A percentile compares a stretch with the other conserved stretches of the same genome.
Conservation (phyloP, 768 basidiomycete species). For the Mrakia blollopis region DNA sequence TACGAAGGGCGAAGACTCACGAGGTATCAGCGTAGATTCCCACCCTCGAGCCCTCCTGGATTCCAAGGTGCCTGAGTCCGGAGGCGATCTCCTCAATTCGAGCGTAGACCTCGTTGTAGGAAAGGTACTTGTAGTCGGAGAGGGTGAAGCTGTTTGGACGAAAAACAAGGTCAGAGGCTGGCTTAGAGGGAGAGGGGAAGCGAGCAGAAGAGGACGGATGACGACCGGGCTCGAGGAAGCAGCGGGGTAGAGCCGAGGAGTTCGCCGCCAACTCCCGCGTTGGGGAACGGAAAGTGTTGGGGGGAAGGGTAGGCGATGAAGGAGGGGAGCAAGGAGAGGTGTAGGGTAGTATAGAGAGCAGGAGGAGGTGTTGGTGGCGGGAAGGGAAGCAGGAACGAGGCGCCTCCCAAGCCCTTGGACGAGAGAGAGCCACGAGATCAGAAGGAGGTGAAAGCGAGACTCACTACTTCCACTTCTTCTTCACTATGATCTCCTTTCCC, state of each 20-base stretch:
- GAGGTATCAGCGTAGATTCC: conserved; percentile 44
- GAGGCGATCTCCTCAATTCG: conserved; percentile 36
- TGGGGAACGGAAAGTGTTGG: not conserved
- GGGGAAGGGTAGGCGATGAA: not conserved
- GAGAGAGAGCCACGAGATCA: not conserved
- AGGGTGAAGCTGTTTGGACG: conserved; percentile 41
- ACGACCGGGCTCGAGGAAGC: not conserved
- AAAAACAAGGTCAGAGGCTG: too few species aligned
- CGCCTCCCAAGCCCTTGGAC: not conserved
- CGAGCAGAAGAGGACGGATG: not conserved
- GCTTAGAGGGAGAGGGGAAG: not conserved
- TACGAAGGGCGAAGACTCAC: conserved; percentile 14
- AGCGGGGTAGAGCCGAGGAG: not conserved
- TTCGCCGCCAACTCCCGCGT: not conserved
- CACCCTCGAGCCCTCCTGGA: conserved; percentile 37
- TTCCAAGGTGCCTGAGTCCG: conserved; percentile 36
- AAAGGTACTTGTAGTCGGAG: conserved; percentile 40
- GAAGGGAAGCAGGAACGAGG: not conserved
- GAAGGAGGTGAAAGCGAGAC: conserved; percentile 14
- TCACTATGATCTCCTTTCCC: conserved; percentile 37
- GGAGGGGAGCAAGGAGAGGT: not conserved
- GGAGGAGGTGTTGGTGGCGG: not conserved
- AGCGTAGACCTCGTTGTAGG: conserved; percentile 38
- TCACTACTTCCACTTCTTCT: conserved; percentile 45
- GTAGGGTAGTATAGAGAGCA: not conserved